phyloP scores from a whole-genome alignment of 129 eudicot genomes.

The Heracleum sosnowskyi region DNA sequence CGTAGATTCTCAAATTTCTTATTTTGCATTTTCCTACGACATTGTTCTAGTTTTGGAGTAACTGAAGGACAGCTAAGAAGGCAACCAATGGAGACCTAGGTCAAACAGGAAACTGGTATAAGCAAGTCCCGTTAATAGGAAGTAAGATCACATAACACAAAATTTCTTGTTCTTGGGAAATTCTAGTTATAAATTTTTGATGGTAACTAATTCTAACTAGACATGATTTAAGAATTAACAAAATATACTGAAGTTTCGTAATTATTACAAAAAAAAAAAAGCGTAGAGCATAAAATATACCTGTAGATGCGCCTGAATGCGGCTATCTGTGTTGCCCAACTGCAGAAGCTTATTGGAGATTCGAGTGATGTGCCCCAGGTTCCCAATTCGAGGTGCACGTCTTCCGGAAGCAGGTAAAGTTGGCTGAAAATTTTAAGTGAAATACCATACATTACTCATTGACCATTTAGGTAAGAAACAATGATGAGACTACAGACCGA shows the following conservation, averaged over 20 bases:
- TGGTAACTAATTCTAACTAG: background rate
- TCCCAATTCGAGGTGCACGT: conserved; percentile 53
- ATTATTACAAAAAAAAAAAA: background rate
- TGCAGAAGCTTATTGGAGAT: conserved; percentile 70
- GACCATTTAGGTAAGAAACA: background rate
- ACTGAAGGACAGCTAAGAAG: background rate
- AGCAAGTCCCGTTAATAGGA: background rate
- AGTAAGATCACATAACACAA: background rate
- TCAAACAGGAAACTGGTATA: background rate
- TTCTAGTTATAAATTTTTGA: background rate
- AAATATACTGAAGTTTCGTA: background rate
- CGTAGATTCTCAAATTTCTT: background rate
- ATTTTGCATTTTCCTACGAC: background rate
- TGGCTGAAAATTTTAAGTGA: conserved; percentile 40
- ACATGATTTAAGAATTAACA: background rate
- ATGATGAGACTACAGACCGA: conserved; percentile 22
- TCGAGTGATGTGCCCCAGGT: conserved; percentile 71
- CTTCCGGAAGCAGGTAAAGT: conserved; percentile 55
- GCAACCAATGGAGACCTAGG: background rate
- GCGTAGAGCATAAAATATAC: conserved; percentile 13
- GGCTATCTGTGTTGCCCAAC: conserved; percentile 44
- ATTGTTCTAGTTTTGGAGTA: background rate
- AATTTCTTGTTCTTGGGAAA: background rate
- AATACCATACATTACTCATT: background rate
- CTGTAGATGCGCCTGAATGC: conserved; percentile 59